Evolutionary conservation across 805 yeast genomes (phyloP), one percentile per base, ranked within the genome.

Genomic region (Saturnispora kantuleensis): DNA sequence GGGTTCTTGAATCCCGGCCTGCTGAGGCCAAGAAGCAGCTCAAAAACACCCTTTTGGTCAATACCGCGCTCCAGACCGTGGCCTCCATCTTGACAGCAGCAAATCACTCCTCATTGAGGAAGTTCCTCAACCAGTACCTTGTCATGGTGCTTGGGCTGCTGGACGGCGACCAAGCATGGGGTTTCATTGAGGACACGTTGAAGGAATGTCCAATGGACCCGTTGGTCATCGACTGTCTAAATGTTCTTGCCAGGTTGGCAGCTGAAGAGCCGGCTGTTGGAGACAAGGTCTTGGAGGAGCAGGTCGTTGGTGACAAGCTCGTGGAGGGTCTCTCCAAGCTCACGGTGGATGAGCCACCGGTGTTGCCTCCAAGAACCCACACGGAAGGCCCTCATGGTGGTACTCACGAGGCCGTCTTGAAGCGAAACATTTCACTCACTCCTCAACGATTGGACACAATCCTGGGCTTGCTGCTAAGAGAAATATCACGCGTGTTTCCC

Each of bases 231-330:
- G 77, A 77, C 3, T 63, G 78, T 32, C 71, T 86, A 13, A 76
- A 81, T 4, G 77, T 86, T 18, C 70, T 87, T 55, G 86, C 82
- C 58, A 86, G 81, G 52, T 67, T 87, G 50, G 59, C 79, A 51
- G n/a, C 5, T 5, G 33, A 28, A 9, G 41, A 41, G 12, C 26
- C 31, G 6, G 13, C 2, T 37, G 5, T 31, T 2, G 18, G 12
- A 3, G 42, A 39, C 18, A 17, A 17, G 18, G 5, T 17, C 5
- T 17, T 17, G 18, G 18, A 21, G 26, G 41, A 42, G 10, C 26
- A 18, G 8, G 15, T 4, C 28, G 6, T 31, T 2, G 21, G 10
- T 11, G 43, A 40, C 5, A 21, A 21, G 26, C 26, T 21, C 5
- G 6, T 21, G 8, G 26, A 21, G 8, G 26, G 8, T 21, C 8